A percentile compares a stretch with the other conserved stretches of the same genome.
Conservation (phyloP, 768 basidiomycete genomes). For the Phylloporus rhodoxanthus region DNA sequence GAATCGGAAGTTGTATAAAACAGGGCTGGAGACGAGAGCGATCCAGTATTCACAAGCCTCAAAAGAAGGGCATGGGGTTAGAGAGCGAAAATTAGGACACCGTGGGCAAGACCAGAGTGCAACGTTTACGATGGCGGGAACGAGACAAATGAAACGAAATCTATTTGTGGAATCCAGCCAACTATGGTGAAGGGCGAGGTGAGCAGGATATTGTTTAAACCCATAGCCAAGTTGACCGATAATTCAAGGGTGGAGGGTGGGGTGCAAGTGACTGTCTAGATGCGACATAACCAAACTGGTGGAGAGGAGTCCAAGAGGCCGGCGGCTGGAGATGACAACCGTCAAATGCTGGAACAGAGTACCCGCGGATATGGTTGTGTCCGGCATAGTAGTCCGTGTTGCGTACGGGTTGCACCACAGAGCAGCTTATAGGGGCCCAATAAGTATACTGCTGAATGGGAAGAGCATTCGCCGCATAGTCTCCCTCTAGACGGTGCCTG, state of each 20-base stretch:
- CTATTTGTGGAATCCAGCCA: constrained; percentile 17
- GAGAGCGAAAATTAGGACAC: constrained; percentile 38
- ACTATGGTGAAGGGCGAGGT: background rate
- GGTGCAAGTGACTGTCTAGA: constrained; percentile 41
- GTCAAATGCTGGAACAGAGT: constrained; percentile 55
- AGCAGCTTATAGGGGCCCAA: constrained; percentile 23
- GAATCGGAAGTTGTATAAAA: constrained; percentile 23
- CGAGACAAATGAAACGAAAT: constrained; percentile 23
- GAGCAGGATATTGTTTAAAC: constrained; percentile 30
- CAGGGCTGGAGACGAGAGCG: constrained; percentile 20
- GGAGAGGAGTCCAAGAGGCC: constrained; percentile 39
- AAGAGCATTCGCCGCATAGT: constrained; percentile 10
- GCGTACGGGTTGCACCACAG: constrained; percentile 48
- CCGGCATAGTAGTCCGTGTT: constrained; percentile 44
- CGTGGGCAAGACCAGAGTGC: constrained; percentile 29
- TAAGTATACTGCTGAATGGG: constrained; percentile 18
- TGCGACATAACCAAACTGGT: constrained; percentile 37
- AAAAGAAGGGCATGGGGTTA: constrained; percentile 32
- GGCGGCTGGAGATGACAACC: constrained; percentile 33
- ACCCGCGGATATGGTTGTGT: constrained; percentile 51
- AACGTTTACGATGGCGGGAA: constrained; percentile 25
- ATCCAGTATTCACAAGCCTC: constrained; percentile 34
- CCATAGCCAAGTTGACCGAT: constrained; percentile 48
- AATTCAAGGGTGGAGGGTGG: constrained; percentile 37
- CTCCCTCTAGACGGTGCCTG: constrained; percentile 18